Evolutionary conservation across 1,139 yeast species (phyloP).

Genomic region (Candida smagusa): DNA sequence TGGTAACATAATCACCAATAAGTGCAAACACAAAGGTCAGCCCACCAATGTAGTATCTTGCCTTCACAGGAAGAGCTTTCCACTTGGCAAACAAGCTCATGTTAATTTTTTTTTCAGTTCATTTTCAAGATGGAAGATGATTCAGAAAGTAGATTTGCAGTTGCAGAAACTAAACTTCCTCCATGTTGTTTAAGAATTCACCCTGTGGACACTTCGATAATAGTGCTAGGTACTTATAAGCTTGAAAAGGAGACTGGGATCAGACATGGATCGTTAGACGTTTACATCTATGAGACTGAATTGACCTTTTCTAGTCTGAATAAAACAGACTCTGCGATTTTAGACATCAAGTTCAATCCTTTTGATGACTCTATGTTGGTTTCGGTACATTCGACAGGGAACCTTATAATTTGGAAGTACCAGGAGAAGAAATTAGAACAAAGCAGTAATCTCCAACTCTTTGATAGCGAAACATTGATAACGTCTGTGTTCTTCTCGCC

Average conservation of each 20-base stretch:
- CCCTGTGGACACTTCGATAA: slow-evolving; percentile 44
- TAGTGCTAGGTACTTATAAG: slow-evolving; percentile 77
- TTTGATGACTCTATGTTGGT: slow-evolving; percentile 45
- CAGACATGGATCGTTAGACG: slow-evolving; percentile 74
- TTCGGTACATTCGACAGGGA: slow-evolving; percentile 82
- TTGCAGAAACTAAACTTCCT: slow-evolving; percentile 53
- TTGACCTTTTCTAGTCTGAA: slow-evolving; percentile 19
- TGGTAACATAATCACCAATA: slow-evolving; percentile 47
- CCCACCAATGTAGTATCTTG: slow-evolving; percentile 50
- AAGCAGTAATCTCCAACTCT: slow-evolving; percentile 30
- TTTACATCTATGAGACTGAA: slow-evolving; percentile 32
- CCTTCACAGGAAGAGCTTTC: slow-evolving; percentile 49
- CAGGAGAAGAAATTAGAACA: slow-evolving; percentile 9
- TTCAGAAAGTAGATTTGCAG: slow-evolving; percentile 15
- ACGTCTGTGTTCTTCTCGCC: slow-evolving; percentile 70
- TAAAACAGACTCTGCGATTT: slow-evolving; percentile 58
- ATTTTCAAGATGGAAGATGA: slow-evolving; percentile 2
- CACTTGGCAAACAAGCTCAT: slow-evolving; percentile 45
- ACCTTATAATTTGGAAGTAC: slow-evolving; percentile 59
- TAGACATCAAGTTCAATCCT: slow-evolving; percentile 72
- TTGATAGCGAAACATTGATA: slow-evolving; percentile 50
- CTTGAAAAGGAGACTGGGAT: slow-evolving; percentile 51
- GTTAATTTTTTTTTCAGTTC: neutral
- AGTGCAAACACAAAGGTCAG: slow-evolving; percentile 54
- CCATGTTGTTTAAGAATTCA: slow-evolving; percentile 76